Evolutionary conservation across 2,329 filamentous ascomycete genomes (phyloP), one percentile per base, ranked within the genome.

Genomic region (Venturia aucupariae): DNA sequence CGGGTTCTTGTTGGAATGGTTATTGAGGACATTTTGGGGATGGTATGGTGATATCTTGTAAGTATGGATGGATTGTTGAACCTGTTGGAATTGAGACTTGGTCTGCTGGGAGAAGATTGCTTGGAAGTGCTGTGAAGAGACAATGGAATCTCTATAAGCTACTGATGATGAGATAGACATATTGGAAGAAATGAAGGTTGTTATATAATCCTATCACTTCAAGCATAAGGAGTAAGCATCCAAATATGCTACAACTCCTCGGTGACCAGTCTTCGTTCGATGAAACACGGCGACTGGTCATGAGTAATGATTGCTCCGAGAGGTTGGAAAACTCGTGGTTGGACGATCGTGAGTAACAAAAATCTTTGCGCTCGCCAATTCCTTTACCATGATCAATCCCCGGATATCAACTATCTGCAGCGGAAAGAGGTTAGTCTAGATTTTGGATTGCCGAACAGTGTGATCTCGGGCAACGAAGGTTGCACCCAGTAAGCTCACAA

Each of bases 1-100:
- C 57, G 61, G 27, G 64, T 41, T 2, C n/a, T 65, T 8, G 8
- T 54, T 5, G 63, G 63, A 6, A 65, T 19, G 30, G 8, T 35
- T 10, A 35, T 38, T 19, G 62, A 27, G 19, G 62, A 39, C 62
- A 64, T 63, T 39, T 38, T 27, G 0, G 46, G 27, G 4, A 27
- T 51, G 46, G 6, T 27, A 3, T 22, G 15, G 30, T 22, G 17
- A 60, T 63, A 17, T 17, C 2, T 10, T 63, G 54, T 30, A 51
- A 11, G 7, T 19, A 4, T 6, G 17, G 41, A 24, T 51, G 11
- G 10, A n/a, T 3, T 27, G 46, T 3, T 38, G 46, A 51, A 24
- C 8, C 0, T 51, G 22, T 3, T 15, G 46, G n/a, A n/a, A n/a
- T n/a, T n/a, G n/a, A n/a, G n/a, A n/a, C n/a, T n/a, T n/a, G n/a